Base-by-base conservation (phyloP, 441 rosid genomes). In the Brassica hybrid region DNA sequence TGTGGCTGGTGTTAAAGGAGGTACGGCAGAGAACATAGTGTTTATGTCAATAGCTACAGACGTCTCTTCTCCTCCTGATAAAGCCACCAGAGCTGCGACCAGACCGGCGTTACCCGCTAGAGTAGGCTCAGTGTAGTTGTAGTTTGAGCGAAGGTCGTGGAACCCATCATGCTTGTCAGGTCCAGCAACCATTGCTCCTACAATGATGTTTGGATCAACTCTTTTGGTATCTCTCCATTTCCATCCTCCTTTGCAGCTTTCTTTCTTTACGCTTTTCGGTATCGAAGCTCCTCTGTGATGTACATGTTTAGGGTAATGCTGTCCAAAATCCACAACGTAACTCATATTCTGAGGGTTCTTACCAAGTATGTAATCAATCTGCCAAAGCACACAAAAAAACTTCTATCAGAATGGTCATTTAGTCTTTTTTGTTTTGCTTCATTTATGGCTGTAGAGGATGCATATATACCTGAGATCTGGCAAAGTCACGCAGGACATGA, bases 161-260 rank as follows among this genome's bases (percentile, higher is more conserved):
- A 94, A 91, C 17, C 93, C 94, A 3, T 91, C 98, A 1, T 76
- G 89, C 89, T 79, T 85, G 78, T 88, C 97, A 14, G 98, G 98
- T 14, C 98, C 97, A 34, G 92, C 98, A 79, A 93, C 97, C 98
- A 93, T 90, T 50, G 98, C 98, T 74, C 98, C 97, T 4, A 85
- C 84, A 10, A 91, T 13, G 0, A 82, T 86, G 71, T 94, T 88
- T 3, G 97, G 97, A 82, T 90, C 85, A 27, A 89, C 89, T 76
- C 86, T 88, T 13, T 77, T 65, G 23, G 71, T 71, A 76, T 90
- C 94, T 78, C 93, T 88, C 94, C 88, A 94, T 74, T 88, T 90
- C 94, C 94, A 89, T 65, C 98, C 98, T 17, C 96, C 97, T 77
- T 85, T 85, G 75, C 96, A 91, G 80, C 76, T 89, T 66, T 88